Evolutionary conservation across 2,329 filamentous ascomycete species (phyloP).

Genomic region (Hypomyces perniciosus): DNA sequence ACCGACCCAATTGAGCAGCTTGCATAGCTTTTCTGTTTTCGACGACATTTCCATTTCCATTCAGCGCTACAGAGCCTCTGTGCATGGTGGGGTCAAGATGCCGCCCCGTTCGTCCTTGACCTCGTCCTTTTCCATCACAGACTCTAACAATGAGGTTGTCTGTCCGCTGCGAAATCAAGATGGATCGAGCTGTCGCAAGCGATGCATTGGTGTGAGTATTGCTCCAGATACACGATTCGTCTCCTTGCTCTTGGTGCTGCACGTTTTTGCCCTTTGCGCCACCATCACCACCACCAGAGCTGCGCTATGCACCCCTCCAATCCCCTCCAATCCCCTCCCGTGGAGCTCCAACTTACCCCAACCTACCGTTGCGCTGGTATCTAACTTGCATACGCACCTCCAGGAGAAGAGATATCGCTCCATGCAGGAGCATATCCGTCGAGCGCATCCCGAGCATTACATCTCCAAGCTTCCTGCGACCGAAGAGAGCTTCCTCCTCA

Average conservation of each 20-base stretch:
- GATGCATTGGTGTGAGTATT: constrained; percentile 90
- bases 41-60: constrained; percentile 17
- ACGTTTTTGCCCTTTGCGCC: not conserved
- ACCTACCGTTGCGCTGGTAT: not conserved
- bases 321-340: no score
- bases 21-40: constrained; percentile 9
- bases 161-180: constrained; percentile 95
- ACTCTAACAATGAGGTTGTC: constrained; percentile 92
- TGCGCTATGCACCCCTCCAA: no score
- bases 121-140: constrained; percentile 85
- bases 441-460: constrained; percentile 94
- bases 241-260: not conserved
- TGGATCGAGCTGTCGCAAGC: constrained; percentile 92
- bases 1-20: constrained; percentile 26
- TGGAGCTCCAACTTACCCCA: constrained; percentile 7
- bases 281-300: no score
- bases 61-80: constrained; percentile 9
- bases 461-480: constrained; percentile 96
- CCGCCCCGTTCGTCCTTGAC: constrained; percentile 82
- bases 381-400: constrained; percentile 14
- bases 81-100: constrained; percentile 66
- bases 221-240: constrained; percentile 8
- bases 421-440: constrained; percentile 98
- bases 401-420: constrained; percentile 95
- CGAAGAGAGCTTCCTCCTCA: constrained; percentile 93